Base-by-base conservation (phyloP, 108 stramenopile species). In the Skeletonema tropicum region DNA sequence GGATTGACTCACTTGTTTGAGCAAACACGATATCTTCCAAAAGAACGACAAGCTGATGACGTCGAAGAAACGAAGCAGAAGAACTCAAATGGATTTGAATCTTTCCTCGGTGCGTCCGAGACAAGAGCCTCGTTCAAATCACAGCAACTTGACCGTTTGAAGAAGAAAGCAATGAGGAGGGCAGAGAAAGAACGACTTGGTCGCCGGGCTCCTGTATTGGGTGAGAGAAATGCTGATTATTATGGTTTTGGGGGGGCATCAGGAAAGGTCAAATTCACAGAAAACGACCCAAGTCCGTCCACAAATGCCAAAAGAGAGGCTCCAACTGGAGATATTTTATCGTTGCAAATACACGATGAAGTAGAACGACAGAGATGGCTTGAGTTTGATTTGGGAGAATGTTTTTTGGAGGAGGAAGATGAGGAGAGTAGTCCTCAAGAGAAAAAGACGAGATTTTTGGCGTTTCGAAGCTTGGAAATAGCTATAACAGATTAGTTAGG, bases 301-400 rank as follows among this genome's bases (percentile, higher is more conserved):
- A 2, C 6, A 36, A 68, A 23, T 17, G 3, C 5, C 38, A 72
- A 52, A 55, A 55, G 52, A 55, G 52, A 55, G 9, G 7, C 52
- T 55, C 52, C 52, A 55, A 55, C 2, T 55, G 21, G 52, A 19
- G 10, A 55, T 10, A 21, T 3, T 3, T 10, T 55, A 9, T 23
- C 19, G 23, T 21, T 55, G 6, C 52, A 55, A 25, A 55, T 55
- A 55, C 21, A 8, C 9, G 39, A 68, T 23, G 41, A 19, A 41
- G 31, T 31, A 46, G 31, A 48, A 48, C 57, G 58, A 0, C 64
- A 63, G 23, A 45, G 35, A 48, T 80, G 73, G 72, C 73, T 80
- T 57, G 79, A 80, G 13, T 58, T 73, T 63, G 79, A 80, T 80
- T 30, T 80, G 17, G 79, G 79, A 41, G 73, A 80, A 58, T 80